Evolutionary conservation across 208 protist genomes (phyloP).

Genomic region (Wallacemonas collosoma): DNA sequence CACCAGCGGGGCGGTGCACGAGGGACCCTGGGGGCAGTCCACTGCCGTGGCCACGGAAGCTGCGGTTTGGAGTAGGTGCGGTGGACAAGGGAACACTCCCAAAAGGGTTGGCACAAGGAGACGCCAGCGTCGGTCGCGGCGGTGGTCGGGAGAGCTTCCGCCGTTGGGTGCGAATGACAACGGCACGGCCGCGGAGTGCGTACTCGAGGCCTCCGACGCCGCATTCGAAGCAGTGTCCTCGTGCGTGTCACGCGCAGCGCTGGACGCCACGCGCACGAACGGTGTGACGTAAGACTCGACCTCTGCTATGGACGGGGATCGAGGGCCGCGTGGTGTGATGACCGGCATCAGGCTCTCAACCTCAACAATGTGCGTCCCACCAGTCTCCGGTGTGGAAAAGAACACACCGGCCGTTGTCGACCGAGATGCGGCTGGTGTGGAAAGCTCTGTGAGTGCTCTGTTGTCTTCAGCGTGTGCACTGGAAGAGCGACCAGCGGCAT

Average conservation of each 20-base stretch:
- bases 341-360: constrained; percentile 8
- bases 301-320: not conserved
- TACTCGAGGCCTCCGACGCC: constrained; percentile 1
- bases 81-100: not conserved
- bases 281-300: not conserved
- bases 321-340: not conserved
- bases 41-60: not conserved
- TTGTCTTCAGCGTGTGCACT: too few species aligned
- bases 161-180: not conserved
- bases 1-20: not conserved
- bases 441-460: not conserved
- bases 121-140: constrained; percentile 5
- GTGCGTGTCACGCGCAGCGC: not conserved
- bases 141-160: not conserved
- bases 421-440: not conserved
- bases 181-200: not conserved
- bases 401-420: not conserved
- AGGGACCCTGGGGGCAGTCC: not conserved
- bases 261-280: constrained; percentile 8
- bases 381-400: constrained; percentile 13
- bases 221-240: not conserved
- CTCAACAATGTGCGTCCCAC: constrained; percentile 11
- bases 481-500: too few species aligned
- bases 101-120: constrained; percentile 5
- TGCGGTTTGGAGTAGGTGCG: constrained; percentile 9